Evolutionary conservation across 139 green algal genomes (phyloP).

Genomic region (Micromonas pusilla): DNA sequence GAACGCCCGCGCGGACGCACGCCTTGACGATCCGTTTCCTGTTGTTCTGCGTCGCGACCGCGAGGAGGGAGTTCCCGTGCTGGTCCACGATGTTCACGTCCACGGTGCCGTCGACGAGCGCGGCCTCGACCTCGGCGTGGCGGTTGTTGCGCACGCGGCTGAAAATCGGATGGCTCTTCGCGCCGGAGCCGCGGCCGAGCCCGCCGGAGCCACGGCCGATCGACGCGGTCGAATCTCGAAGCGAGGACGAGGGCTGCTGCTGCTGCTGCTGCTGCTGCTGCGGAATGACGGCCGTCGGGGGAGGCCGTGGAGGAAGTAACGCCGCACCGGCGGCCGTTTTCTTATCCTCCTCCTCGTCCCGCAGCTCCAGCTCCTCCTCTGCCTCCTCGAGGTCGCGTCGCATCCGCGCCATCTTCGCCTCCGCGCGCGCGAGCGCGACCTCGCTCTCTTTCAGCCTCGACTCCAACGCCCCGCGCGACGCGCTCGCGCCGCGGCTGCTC

Average conservation of each 20-base stretch:
- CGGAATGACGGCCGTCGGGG: too few relatives aligned
- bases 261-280: too few relatives aligned
- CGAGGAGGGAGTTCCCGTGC: conserved; percentile 17
- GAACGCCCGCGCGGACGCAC: background rate
- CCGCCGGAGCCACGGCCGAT: too few relatives aligned
- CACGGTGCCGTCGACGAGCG: background rate
- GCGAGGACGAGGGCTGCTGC: too few relatives aligned
- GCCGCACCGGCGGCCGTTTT: background rate
- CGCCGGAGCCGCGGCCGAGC: too few relatives aligned
- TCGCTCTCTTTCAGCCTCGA: background rate
- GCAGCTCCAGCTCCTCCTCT: background rate
- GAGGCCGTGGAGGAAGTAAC: background rate
- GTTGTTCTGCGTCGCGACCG: conserved; percentile 26
- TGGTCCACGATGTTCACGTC: background rate
- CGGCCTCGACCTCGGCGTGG: background rate
- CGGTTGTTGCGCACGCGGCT: conserved; percentile 13
- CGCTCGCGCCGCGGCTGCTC: background rate
- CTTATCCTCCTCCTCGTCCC: background rate
- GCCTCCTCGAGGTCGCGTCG: background rate
- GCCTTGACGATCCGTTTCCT: conserved; percentile 12
- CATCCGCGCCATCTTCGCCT: background rate
- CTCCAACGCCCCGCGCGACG: background rate
- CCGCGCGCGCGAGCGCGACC: background rate
- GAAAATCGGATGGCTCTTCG: conserved; percentile 21
- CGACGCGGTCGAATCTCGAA: too few relatives aligned